These are phyloP conservation scores for Yueomyces sinensis DNA, from an alignment of 805 yeast species.

Conservation along the genomic window DNA sequence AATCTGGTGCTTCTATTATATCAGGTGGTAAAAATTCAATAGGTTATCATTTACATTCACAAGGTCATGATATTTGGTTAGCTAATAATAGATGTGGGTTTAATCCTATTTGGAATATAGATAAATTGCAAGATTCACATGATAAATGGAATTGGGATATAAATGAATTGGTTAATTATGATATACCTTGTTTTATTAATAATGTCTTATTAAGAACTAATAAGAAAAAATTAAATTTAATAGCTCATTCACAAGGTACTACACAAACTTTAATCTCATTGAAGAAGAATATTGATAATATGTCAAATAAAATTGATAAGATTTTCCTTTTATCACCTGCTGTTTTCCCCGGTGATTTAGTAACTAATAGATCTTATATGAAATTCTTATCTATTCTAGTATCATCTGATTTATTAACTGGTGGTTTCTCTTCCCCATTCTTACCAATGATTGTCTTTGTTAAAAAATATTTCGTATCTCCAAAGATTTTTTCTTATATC, in stretches of 20 bases:
- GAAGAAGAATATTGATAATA: conserved; percentile 27
- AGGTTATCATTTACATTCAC: conserved; percentile 39
- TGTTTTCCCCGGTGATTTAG: conserved; percentile 66
- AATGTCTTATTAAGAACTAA: conserved; percentile 34
- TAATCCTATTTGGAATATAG: conserved; percentile 43
- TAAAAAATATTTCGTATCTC: conserved; percentile 37
- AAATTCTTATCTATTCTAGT: conserved; percentile 42
- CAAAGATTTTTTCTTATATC: conserved; percentile 40
- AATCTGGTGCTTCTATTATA: conserved; percentile 74
- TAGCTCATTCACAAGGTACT: conserved; percentile 91
- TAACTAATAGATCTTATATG: conserved; percentile 48
- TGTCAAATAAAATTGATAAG: conserved; percentile 35
- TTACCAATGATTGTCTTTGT: conserved; percentile 57
- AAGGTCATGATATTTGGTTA: conserved; percentile 79
- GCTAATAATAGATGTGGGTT: conserved; percentile 89
- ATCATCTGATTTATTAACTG: conserved; percentile 42
- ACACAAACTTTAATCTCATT: conserved; percentile 68
- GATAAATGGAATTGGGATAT: conserved; percentile 91
- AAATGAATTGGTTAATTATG: conserved; percentile 63
- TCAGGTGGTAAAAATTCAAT: conserved; percentile 69
- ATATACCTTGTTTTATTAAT: conserved; percentile 60
- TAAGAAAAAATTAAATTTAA: conserved; percentile 38
- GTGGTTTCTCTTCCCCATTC: conserved; percentile 53
- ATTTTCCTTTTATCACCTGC: conserved; percentile 85
- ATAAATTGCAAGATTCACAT: conserved; percentile 15